Evolutionary conservation across 2,329 filamentous ascomycete species (phyloP), one percentile per base, ranked within the genome.

Genomic region (Xenoacremonium recifei): DNA sequence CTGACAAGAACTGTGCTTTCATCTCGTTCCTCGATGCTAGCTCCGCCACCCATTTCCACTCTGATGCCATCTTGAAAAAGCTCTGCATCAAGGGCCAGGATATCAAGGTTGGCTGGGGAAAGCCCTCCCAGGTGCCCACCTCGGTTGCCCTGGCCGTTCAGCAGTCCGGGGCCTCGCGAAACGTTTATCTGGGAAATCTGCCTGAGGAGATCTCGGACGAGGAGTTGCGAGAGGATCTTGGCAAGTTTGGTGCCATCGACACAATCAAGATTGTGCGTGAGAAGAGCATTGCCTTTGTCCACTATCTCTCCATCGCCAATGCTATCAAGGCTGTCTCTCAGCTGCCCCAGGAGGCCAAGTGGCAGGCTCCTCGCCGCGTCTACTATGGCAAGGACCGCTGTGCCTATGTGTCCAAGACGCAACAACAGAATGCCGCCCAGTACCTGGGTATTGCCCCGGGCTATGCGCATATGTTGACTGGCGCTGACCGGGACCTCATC

Each of bases 1-100:
- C 92, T 18, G 93, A 99, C 71, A 99, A 97, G 88, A 99, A 97
- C 77, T 99, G 93, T 63, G 93, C 93, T 44, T 99, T 99, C 76
- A 97, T 99, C 64, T 99, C 93, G 6, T 99, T 99, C 75, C 77
- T 99, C 53, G 93, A 99, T 62, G 90, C 91, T 59, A 96, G 91
- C 72, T 96, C 93, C 21, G 93, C 93, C 42, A 97, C 92, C 17
- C 93, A 99, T 66, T 99, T 99, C 73, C 93, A 99, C 75, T 99
- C 93, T 16, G 93, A 99, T 76, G 93, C 93, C 55, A 99, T 99
- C 70, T 80, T 99, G 79, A 99, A 99, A 78, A 99, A 97, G 78
- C 82, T 99, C 64, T 91, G 91, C 59, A 95, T 99, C 73, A 91
- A 95, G 70, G 92, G 92, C 19, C 93, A 97, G 73, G 93, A 99